phyloP scores from a whole-genome alignment of 257 asterid genomes.

The Solanum peruvianum region DNA sequence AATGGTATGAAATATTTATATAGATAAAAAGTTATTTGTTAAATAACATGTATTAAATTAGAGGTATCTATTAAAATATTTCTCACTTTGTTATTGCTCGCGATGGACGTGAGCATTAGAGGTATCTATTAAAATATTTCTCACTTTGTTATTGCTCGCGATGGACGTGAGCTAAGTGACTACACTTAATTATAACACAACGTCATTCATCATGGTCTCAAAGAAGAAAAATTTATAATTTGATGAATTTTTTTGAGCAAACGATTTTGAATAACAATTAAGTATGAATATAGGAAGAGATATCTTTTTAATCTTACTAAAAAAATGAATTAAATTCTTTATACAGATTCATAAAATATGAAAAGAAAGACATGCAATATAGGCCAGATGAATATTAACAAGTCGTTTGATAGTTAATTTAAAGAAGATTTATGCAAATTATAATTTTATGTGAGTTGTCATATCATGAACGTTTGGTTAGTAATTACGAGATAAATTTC shows the following conservation, averaged over 20 bases:
- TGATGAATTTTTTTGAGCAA: neutral
- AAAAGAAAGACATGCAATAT: neutral
- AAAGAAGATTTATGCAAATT: too few species aligned
- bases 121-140: too few species aligned
- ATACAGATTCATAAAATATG: neutral
- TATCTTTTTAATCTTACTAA: too few species aligned
- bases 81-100: neutral
- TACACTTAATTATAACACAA: neutral
- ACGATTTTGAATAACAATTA: neutral
- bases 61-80: too few species aligned
- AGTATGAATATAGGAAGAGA: neutral
- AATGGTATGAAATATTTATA: too few species aligned
- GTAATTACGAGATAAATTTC: neutral
- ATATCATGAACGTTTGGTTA: neutral
- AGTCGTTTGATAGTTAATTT: too few species aligned
- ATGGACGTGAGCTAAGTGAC: neutral
- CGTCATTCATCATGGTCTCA: neutral
- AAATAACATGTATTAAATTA: too few species aligned
- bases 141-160: neutral
- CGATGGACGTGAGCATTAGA: neutral
- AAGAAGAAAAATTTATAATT: neutral
- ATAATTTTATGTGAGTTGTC: too few species aligned
- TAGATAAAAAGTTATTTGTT: too few species aligned
- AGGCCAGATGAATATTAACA: neutral
- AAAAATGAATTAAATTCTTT: neutral